phyloP scores from a whole-genome alignment of 345 rosid species.

The Lepidium africanum region DNA sequence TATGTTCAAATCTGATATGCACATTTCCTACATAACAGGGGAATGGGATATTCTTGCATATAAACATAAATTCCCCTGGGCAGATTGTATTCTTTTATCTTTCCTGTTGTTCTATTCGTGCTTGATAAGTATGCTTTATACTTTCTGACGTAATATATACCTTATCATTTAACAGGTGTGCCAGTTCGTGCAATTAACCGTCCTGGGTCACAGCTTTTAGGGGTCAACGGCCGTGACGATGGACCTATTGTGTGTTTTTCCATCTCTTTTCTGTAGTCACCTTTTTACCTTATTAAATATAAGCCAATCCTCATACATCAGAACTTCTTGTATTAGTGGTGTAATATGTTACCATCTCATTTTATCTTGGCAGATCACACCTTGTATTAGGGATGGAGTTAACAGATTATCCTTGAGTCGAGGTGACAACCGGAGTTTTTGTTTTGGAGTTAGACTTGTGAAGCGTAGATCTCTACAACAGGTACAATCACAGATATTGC shows the following conservation, averaged over 20 bases:
- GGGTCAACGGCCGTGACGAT: slow-evolving; percentile 97
- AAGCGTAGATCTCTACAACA: slow-evolving; percentile 71
- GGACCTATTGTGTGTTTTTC: slow-evolving; percentile 73
- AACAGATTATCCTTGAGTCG: slow-evolving; percentile 74
- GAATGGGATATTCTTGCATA: no score
- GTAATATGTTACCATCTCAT: background rate
- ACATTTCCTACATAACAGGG: no score
- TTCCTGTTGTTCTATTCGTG: no score
- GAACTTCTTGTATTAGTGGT: no score
- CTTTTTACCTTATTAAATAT: no score
- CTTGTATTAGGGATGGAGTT: slow-evolving; percentile 61
- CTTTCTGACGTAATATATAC: no score
- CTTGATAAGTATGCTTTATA: no score
- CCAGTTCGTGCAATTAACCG: slow-evolving; percentile 78
- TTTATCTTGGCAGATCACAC: slow-evolving; percentile 53
- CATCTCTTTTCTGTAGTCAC: background rate
- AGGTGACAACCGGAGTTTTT: slow-evolving; percentile 81
- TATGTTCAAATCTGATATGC: no score
- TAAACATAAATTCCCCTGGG: no score
- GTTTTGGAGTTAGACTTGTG: slow-evolving; percentile 83
- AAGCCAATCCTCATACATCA: no score
- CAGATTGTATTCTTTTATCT: no score
- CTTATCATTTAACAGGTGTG: slow-evolving; percentile 34
- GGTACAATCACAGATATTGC: slow-evolving; percentile 35
- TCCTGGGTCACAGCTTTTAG: slow-evolving; percentile 82